Conservation (phyloP, 2,329 filamentous ascomycete genomes). For the Xylariaceae sp. region DNA sequence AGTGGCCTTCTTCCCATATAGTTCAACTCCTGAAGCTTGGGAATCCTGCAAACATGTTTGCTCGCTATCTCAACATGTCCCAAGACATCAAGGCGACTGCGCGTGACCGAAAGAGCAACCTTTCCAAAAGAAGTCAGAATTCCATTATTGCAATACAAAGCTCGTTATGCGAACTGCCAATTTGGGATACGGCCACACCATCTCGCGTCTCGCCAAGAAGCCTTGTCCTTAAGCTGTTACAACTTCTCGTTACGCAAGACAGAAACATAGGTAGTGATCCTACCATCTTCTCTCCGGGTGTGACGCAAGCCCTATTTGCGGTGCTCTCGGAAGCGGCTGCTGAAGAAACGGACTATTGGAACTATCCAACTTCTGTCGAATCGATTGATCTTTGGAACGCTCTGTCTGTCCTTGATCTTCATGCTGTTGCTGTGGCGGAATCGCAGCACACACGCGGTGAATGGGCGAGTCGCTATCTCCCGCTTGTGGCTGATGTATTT, state of each 20-base stretch:
- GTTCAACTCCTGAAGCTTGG: slow-evolving; percentile 59
- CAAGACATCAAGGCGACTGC: slow-evolving; percentile 63
- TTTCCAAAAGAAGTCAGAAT: slow-evolving; percentile 66
- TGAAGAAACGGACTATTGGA: slow-evolving; percentile 40
- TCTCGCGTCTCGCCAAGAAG: slow-evolving; percentile 62
- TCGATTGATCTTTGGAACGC: slow-evolving; percentile 43
- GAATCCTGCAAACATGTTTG: slow-evolving; percentile 57
- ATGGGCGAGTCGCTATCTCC: slow-evolving; percentile 55
- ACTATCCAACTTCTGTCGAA: slow-evolving; percentile 39
- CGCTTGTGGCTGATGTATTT: slow-evolving; percentile 53
- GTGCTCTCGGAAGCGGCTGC: slow-evolving; percentile 44
- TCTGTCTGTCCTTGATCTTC: slow-evolving; percentile 57
- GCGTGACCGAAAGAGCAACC: slow-evolving; percentile 67
- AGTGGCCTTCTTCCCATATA: slow-evolving; percentile 62
- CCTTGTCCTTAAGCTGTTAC: slow-evolving; percentile 65
- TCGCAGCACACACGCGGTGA: slow-evolving; percentile 41
- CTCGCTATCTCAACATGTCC: slow-evolving; percentile 54
- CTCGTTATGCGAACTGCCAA: slow-evolving; percentile 52
- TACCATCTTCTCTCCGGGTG: slow-evolving; percentile 51
- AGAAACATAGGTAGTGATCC: slow-evolving; percentile 50
- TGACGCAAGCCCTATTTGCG: slow-evolving; percentile 52
- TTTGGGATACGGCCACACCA: slow-evolving; percentile 63
- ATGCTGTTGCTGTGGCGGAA: slow-evolving; percentile 53
- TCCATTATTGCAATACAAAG: slow-evolving; percentile 58
- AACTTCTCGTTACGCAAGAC: slow-evolving; percentile 57